These are phyloP conservation scores for Debaryomyces psychrophilus DNA, from an alignment of 1,139 yeast genomes.

Conservation along the genomic window DNA sequence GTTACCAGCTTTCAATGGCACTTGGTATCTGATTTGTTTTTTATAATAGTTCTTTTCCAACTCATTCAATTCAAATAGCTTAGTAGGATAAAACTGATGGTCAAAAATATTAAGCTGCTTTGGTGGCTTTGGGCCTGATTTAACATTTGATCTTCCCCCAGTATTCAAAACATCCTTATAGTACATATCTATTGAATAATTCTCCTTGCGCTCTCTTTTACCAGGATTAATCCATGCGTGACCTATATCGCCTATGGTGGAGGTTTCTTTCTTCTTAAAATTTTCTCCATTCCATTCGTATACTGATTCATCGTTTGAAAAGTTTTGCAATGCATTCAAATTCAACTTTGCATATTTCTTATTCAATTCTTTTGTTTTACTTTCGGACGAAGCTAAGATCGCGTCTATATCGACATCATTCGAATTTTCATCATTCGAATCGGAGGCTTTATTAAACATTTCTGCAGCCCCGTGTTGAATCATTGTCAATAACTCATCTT, in stretches of 20 bases:
- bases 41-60: slow-evolving; percentile 64
- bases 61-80: slow-evolving; percentile 63
- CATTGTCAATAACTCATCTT: slow-evolving; percentile 76
- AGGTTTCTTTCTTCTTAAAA: slow-evolving; percentile 65
- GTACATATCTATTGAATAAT: slow-evolving; percentile 76
- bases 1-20: slow-evolving; percentile 49
- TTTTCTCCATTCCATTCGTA: slow-evolving; percentile 88
- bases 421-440: slow-evolving; percentile 18
- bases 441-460: slow-evolving; percentile 43
- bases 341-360: slow-evolving; percentile 68
- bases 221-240: slow-evolving; percentile 74
- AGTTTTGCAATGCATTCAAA: slow-evolving; percentile 75
- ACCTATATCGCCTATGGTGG: slow-evolving; percentile 43
- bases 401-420: slow-evolving; percentile 65
- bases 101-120: slow-evolving; percentile 69
- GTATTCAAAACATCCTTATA: slow-evolving; percentile 76
- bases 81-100: slow-evolving; percentile 72
- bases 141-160: slow-evolving; percentile 54
- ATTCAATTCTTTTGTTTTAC: slow-evolving; percentile 63
- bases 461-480: slow-evolving; percentile 79
- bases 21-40: slow-evolving; percentile 53
- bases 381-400: slow-evolving; percentile 62
- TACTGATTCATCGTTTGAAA: slow-evolving; percentile 64
- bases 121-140: slow-evolving; percentile 63
- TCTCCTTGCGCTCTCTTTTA: slow-evolving; percentile 77